Evolutionary conservation across 805 yeast species (phyloP).

Genomic region (Kregervanrija delftensis): DNA sequence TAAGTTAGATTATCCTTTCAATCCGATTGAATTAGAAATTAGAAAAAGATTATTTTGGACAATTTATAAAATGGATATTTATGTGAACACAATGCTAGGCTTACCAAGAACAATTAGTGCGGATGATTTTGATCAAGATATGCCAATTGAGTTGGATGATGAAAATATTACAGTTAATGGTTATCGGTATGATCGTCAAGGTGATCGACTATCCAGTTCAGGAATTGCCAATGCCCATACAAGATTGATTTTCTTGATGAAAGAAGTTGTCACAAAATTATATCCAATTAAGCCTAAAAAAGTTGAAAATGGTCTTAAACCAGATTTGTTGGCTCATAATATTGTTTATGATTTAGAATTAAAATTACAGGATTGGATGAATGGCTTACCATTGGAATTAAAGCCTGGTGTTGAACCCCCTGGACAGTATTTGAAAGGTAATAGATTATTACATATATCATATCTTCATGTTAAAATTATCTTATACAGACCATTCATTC

Average conservation of each 20-base stretch:
- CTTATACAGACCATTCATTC: constrained; percentile 83
- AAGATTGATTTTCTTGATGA: constrained; percentile 59
- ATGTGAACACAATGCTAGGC: constrained; percentile 81
- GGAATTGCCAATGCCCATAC: constrained; percentile 87
- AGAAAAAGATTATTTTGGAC: constrained; percentile 86
- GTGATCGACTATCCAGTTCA: constrained; percentile 55
- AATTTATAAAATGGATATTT: constrained; percentile 83
- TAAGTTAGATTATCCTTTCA: constrained; percentile 53
- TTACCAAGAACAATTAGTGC: constrained; percentile 71
- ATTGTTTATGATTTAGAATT: constrained; percentile 57
- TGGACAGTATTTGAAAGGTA: constrained; percentile 60
- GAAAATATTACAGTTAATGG: constrained; percentile 72
- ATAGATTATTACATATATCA: constrained; percentile 63
- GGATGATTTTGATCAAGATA: constrained; percentile 80
- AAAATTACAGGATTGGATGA: constrained; percentile 67
- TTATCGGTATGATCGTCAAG: constrained; percentile 35
- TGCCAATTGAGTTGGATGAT: constrained; percentile 81
- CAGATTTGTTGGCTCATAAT: constrained; percentile 27
- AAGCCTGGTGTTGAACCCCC: constrained; percentile 69
- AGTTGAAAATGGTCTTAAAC: constrained; percentile 22
- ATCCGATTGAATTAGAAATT: constrained; percentile 76
- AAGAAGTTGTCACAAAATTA: constrained; percentile 61
- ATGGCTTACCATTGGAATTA: constrained; percentile 60
- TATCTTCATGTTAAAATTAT: constrained; percentile 74
- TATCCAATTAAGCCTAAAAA: constrained; percentile 59